These are phyloP conservation scores for Barnettozyma populi DNA, from an alignment of 805 yeast genomes.

Conservation along the genomic window DNA sequence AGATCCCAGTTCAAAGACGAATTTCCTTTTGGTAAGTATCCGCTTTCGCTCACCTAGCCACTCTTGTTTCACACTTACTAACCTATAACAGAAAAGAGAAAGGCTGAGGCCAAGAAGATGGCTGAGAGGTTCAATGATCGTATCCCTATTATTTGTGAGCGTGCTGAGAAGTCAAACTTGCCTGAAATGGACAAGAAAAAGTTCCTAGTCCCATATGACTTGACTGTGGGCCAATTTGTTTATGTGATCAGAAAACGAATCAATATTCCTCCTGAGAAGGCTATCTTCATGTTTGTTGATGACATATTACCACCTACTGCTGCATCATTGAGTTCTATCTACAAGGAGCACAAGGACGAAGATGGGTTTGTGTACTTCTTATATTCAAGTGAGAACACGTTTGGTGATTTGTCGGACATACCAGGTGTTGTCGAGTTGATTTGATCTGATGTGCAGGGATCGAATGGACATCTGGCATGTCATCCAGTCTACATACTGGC, in stretches of 20 bases:
- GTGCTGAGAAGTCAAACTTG: slow-evolving; percentile 93
- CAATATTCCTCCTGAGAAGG: slow-evolving; percentile 94
- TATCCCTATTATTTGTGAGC: slow-evolving; percentile 94
- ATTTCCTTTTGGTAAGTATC: slow-evolving; percentile 78
- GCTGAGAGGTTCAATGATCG: slow-evolving; percentile 47
- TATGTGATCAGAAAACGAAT: slow-evolving; percentile 96
- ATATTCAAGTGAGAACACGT: slow-evolving; percentile 96
- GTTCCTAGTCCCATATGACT: slow-evolving; percentile 91
- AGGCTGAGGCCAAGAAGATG: slow-evolving; percentile 9
- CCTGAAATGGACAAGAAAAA: slow-evolving; percentile 96
- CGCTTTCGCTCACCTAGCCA: neutral
- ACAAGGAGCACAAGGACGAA: slow-evolving; percentile 95
- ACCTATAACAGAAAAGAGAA: slow-evolving; percentile 8
- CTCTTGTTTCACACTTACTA: slow-evolving; percentile 5
- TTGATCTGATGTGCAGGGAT: slow-evolving; percentile 11
- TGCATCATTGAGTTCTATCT: slow-evolving; percentile 89
- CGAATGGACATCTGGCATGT: neutral
- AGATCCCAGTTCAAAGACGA: slow-evolving; percentile 94
- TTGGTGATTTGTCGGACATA: slow-evolving; percentile 43
- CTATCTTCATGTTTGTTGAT: slow-evolving; percentile 93
- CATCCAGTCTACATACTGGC: neutral
- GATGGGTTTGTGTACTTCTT: slow-evolving; percentile 96
- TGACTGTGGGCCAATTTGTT: slow-evolving; percentile 97
- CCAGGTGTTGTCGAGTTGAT: slow-evolving; percentile 29
- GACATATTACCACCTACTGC: slow-evolving; percentile 98